Evolutionary conservation across 1,284 basidiomycete species (phyloP), one percentile per base, ranked within the genome.

Genomic region (Serendipita sp.): DNA sequence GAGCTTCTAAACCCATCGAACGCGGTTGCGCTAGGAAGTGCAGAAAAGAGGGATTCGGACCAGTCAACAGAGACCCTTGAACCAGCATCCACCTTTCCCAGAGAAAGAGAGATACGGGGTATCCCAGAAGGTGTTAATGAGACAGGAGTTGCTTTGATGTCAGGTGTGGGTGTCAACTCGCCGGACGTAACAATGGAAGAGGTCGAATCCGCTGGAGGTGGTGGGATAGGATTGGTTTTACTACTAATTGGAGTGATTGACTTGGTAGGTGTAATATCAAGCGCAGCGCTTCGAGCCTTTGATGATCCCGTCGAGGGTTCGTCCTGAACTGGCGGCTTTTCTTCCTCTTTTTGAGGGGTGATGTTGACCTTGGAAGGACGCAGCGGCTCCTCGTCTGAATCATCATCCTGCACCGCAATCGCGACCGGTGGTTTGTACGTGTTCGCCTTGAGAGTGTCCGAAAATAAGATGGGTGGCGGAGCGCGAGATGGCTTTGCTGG

Each of bases 1-100:
- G 53, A 58, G 34, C 29, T 58, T n/a, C 53, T 30, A 29, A 58
- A 58, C 22, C 53, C 53, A 58, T 58, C 53, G 17, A 58, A 58
- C 8, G 53, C 53, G 10, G 53, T 58, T 32, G 53, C 53, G n/a
- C 53, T 58, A 8, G 53, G 53, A 10, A 58, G 34, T 22, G 53
- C 53, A 10, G 53, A 30, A 34, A 58, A 58, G 29, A 58, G 17
- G 15, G 53, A 26, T n/a, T 58, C 53, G 26, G 53, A 58, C 53
- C 53, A 58, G 17, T 26, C 53, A 17, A 58, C 34, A 17, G 53
- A 32, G 15, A 10, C 29, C 17, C 29, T n/a, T 58, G 17, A n/a
- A 6, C 53, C 53, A 8, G 10, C 10, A 32, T 58, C 53, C 53
- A n/a, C 32, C 4, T n/a, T n/a, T 5, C 53, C 53, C n/a, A 58